phyloP scores from a whole-genome alignment of 805 yeast genomes.

The Candida coleopterorum region DNA sequence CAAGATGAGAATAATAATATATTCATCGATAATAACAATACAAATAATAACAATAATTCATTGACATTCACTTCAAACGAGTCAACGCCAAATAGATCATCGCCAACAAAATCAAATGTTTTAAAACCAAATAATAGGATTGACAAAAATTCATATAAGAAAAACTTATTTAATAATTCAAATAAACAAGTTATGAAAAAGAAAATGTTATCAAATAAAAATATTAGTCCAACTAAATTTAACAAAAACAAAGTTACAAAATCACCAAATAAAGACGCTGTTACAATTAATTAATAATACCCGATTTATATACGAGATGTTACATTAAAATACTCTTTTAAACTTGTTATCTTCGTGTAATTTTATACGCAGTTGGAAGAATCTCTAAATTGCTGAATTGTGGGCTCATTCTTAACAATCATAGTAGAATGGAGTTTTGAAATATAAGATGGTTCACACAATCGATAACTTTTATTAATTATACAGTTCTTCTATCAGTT shows the following conservation, averaged over 20 bases:
- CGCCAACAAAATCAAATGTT: background rate
- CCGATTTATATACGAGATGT: background rate
- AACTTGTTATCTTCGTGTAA: no score
- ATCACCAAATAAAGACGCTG: background rate
- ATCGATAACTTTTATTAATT: background rate
- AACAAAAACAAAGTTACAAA: background rate
- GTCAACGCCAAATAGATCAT: background rate
- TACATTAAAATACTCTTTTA: no score
- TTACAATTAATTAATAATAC: background rate
- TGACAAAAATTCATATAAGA: constrained; percentile 4
- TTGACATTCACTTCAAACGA: background rate
- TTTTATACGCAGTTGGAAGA: no score
- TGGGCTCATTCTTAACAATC: no score
- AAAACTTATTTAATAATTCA: constrained; percentile 1
- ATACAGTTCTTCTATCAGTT: constrained; percentile 80
- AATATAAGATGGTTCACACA: no score
- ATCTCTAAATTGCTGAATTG: no score
- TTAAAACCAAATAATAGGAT: constrained; percentile 1
- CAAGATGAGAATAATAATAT: constrained; percentile 5
- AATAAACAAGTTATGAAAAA: no score
- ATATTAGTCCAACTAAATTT: background rate
- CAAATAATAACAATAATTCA: background rate
- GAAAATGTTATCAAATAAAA: background rate
- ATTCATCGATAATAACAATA: background rate
- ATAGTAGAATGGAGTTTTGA: no score